Evolutionary conservation across 306 rosid species (phyloP).

Genomic region (Trichosanthes cucumerina): DNA sequence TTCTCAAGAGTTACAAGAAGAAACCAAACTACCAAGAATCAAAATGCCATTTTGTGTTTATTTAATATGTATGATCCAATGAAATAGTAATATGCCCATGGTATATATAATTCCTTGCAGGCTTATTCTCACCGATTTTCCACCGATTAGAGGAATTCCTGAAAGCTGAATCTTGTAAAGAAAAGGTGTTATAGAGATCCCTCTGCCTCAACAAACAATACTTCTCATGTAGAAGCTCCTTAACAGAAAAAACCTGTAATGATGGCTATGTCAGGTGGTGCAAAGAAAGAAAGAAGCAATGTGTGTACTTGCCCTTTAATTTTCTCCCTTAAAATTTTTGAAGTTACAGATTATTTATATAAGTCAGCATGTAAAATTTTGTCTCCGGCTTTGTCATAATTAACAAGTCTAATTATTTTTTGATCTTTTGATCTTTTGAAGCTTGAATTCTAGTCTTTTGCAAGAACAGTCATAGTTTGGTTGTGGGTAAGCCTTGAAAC

Average conservation of each 20-base stretch:
- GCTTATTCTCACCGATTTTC: constrained; percentile 40
- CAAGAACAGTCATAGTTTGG: no score
- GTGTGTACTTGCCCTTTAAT: no score
- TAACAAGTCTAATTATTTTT: no score
- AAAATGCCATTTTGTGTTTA: not conserved
- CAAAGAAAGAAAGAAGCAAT: not conserved
- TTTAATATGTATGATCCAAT: not conserved
- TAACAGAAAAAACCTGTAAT: not conserved
- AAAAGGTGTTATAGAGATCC: constrained; percentile 14
- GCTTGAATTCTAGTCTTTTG: no score
- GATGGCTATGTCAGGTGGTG: not conserved
- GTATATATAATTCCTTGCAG: constrained; percentile 32
- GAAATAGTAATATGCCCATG: not conserved
- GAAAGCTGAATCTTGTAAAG: constrained; percentile 36
- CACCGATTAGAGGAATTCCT: constrained; percentile 49
- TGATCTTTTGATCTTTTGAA: no score
- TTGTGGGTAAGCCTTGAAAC: no score
- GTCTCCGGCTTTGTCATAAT: no score
- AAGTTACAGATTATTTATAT: no score
- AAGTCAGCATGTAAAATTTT: no score
- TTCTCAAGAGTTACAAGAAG: not conserved
- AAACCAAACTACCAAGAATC: not conserved
- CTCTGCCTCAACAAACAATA: not conserved
- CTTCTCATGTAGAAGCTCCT: not conserved
- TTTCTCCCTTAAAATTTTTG: no score